Base-by-base conservation (phyloP, 768 basidiomycete genomes). In the Baorangia bicolor region DNA sequence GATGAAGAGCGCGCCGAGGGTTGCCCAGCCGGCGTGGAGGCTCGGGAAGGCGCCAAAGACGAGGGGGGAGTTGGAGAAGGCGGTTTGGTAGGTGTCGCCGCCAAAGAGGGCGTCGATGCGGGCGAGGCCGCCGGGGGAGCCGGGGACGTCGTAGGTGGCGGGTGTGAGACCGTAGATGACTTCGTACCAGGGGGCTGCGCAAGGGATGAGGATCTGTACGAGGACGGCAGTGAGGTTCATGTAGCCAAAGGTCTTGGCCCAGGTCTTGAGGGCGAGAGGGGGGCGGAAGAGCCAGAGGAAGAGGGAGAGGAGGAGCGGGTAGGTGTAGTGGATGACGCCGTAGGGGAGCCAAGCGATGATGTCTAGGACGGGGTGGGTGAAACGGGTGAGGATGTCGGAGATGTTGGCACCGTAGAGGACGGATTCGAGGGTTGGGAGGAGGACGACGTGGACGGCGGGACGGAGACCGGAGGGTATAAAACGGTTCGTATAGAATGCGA, bases 361-460 rank as follows among this genome's bases (percentile, higher is more conserved):
- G 70, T 98, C 96, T 57, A 99, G 85, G 40, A 92, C 62, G 16
- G 94, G 91, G 67, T 96, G 92, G 11, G 96, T 98, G 74, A 86
- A 95, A 18, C 94, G 83, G 23, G 96, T 98, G 56, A 98, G 86
- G 69, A 98, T 88, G 73, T 98, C 95, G 34, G 93, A 96, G 54
- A 98, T 94, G 74, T 98, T 98, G 52, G 95, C 96, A 2, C 97
- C 97, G 70, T 97, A 98, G 5, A 98, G 80, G 28, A 97, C 93
- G 20, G 90, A 85, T 69, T 99, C 97, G 50, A 98, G 83, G 0
- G 96, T 96, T 0, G 97, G 96, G 6, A 99, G 86, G 11, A 98
- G 80, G 33, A 92, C 87, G 60, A 99, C 96, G 53, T 90, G 94
- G 27, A 98, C 91, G 25, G 79, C 73, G 0, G 97, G 97, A 3